phyloP scores from a whole-genome alignment of 2,329 filamentous ascomycete genomes.

The Paradendryphiella salina region DNA sequence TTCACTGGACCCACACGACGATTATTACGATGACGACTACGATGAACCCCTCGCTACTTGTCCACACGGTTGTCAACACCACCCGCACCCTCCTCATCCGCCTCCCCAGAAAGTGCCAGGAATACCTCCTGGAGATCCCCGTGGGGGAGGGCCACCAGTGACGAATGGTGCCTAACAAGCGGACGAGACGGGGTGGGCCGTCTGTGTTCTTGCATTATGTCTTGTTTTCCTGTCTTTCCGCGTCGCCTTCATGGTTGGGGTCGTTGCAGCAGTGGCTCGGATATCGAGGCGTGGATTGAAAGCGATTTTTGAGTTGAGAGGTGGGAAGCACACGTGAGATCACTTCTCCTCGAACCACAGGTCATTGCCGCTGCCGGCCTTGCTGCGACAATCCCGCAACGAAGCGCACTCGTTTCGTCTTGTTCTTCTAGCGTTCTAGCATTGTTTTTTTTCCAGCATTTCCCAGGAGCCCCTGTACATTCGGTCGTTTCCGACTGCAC shows the following conservation, averaged over 20 bases:
- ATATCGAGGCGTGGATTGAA: slow-evolving; percentile 8
- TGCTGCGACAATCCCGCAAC: not conserved
- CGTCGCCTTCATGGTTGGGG: slow-evolving; percentile 29
- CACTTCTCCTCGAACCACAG: not conserved
- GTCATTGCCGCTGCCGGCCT: not conserved
- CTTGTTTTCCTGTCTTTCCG: slow-evolving; percentile 34
- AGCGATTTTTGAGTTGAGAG: slow-evolving; percentile 9
- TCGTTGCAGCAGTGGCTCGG: slow-evolving; percentile 12
- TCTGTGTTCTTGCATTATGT: slow-evolving; percentile 45
- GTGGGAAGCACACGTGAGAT: not conserved
- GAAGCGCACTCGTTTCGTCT: not conserved
- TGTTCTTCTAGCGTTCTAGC: slow-evolving; percentile 11
- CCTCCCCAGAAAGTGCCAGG: slow-evolving; percentile 27
- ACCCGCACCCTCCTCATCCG: slow-evolving; percentile 33
- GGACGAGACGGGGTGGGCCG: slow-evolving; percentile 48
- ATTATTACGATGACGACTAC: slow-evolving; percentile 46
- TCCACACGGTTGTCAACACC: slow-evolving; percentile 40
- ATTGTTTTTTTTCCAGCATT: slow-evolving; percentile 9
- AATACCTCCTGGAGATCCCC: slow-evolving; percentile 32
- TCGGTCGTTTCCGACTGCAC: slow-evolving; percentile 8
- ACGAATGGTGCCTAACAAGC: slow-evolving; percentile 39
- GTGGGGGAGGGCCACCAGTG: slow-evolving; percentile 25
- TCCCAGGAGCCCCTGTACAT: slow-evolving; percentile 8
- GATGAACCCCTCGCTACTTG: slow-evolving; percentile 38
- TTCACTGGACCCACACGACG: slow-evolving; percentile 38